These are phyloP conservation scores for Zygosaccharomyces bailii DNA, from an alignment of 805 yeast genomes.

Conservation along the genomic window DNA sequence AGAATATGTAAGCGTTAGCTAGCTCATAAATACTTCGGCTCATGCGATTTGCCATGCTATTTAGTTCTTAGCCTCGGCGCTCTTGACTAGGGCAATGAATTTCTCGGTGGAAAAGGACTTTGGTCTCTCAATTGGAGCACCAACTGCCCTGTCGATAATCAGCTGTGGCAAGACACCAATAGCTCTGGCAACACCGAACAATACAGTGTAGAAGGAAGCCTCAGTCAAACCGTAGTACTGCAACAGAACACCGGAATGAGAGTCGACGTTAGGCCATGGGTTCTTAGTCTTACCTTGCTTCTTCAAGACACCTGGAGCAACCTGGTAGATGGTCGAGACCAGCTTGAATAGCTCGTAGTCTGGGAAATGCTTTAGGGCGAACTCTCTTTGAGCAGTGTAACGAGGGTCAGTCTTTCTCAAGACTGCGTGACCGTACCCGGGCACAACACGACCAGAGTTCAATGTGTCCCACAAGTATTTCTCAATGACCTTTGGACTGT, in stretches of 20 bases:
- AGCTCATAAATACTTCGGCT: slow-evolving; percentile 8
- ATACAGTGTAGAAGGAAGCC: slow-evolving; percentile 78
- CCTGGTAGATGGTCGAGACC: slow-evolving; percentile 72
- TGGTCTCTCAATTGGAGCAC: slow-evolving; percentile 83
- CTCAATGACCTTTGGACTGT: slow-evolving; percentile 64
- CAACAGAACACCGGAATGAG: slow-evolving; percentile 80
- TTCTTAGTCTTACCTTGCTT: slow-evolving; percentile 87
- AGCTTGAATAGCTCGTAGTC: slow-evolving; percentile 75
- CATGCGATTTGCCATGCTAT: slow-evolving; percentile 2
- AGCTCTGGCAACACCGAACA: slow-evolving; percentile 85
- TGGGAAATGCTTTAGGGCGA: slow-evolving; percentile 72
- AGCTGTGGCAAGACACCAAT: slow-evolving; percentile 83
- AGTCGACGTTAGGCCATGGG: slow-evolving; percentile 92
- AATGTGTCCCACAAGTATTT: slow-evolving; percentile 75
- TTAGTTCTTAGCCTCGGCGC: slow-evolving; percentile 29
- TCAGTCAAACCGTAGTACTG: slow-evolving; percentile 84
- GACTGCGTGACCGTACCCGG: slow-evolving; percentile 88
- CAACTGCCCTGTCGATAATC: slow-evolving; percentile 79
- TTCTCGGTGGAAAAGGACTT: slow-evolving; percentile 92
- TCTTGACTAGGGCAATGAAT: slow-evolving; percentile 74
- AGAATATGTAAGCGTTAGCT: slow-evolving; percentile 10
- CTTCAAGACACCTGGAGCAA: slow-evolving; percentile 76
- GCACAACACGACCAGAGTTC: slow-evolving; percentile 79
- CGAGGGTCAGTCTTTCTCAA: slow-evolving; percentile 87
- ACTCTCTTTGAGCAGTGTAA: slow-evolving; percentile 80